phyloP scores from a whole-genome alignment of 495 filamentous ascomycete species.

The Symbiotaphrina buchneri region DNA sequence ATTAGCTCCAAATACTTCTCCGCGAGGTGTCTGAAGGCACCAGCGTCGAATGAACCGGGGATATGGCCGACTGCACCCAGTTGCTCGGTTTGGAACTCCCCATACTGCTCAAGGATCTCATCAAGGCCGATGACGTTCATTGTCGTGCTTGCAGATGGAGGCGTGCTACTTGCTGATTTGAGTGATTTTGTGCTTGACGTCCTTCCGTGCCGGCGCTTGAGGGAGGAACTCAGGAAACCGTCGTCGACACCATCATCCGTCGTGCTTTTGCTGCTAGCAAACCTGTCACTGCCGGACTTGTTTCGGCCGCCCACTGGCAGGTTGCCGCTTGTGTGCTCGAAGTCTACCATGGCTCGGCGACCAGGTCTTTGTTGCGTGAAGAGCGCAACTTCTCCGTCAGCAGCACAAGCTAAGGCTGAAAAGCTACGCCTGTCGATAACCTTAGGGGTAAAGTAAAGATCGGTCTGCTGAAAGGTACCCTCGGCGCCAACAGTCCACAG shows the following conservation, averaged over 20 bases:
- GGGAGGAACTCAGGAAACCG: slow-evolving; percentile 25
- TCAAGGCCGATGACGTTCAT: slow-evolving; percentile 33
- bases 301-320: no score
- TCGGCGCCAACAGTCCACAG: slow-evolving; percentile 81
- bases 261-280: slow-evolving; percentile 44
- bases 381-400: slow-evolving; percentile 31
- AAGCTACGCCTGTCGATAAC: slow-evolving; percentile 51
- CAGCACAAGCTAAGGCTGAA: slow-evolving; percentile 36
- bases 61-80: slow-evolving; percentile 37
- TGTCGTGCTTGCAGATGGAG: slow-evolving; percentile 29
- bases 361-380: slow-evolving; percentile 23
- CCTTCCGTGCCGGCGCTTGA: slow-evolving; percentile 19
- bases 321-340: slow-evolving; percentile 20
- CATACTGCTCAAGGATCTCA: slow-evolving; percentile 31
- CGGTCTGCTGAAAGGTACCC: slow-evolving; percentile 68
- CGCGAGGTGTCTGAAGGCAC: slow-evolving; percentile 34
- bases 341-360: slow-evolving; percentile 14
- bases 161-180: slow-evolving; percentile 25
- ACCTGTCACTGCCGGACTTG: no score
- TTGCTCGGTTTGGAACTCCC: slow-evolving; percentile 30
- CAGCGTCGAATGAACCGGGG: slow-evolving; percentile 25
- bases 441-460: slow-evolving; percentile 61
- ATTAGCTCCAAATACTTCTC: slow-evolving; percentile 32
- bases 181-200: slow-evolving; percentile 12
- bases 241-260: slow-evolving; percentile 44